These are phyloP conservation scores for Pyricularia sp. DNA, from an alignment of 2,329 filamentous ascomycete species.

Conservation along the genomic window DNA sequence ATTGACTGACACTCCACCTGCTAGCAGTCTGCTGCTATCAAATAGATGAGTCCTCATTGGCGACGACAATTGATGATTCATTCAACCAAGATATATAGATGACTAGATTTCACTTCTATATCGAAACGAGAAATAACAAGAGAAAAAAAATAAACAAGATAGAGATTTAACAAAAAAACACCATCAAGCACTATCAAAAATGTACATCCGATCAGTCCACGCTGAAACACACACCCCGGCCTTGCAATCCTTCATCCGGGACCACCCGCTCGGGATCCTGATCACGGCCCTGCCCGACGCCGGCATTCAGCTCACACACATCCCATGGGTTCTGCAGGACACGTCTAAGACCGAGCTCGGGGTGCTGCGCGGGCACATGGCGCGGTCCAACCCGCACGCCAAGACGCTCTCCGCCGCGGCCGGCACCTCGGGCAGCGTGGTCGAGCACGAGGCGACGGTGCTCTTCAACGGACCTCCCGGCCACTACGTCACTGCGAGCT, in stretches of 20 bases:
- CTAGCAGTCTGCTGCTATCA: background rate
- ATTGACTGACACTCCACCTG: background rate
- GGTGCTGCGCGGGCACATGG: slow-evolving; percentile 52
- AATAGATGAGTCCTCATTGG: background rate
- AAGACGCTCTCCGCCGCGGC: slow-evolving; percentile 48
- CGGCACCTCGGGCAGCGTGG: slow-evolving; percentile 10
- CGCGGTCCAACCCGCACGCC: slow-evolving; percentile 52
- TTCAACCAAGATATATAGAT: background rate
- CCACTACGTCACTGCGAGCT: slow-evolving; percentile 60
- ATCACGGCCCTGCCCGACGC: slow-evolving; percentile 50
- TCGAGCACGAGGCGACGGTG: slow-evolving; percentile 48
- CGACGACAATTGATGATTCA: background rate
- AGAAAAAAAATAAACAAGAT: background rate
- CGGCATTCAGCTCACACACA: slow-evolving; percentile 46
- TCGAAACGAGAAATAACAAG: no score
- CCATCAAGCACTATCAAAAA: slow-evolving; percentile 18
- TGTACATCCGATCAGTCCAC: slow-evolving; percentile 49
- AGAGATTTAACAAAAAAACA: background rate
- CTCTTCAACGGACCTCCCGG: slow-evolving; percentile 50
- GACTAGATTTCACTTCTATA: no score
- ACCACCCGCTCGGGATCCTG: slow-evolving; percentile 52
- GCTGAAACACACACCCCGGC: slow-evolving; percentile 37
- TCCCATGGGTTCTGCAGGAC: slow-evolving; percentile 48
- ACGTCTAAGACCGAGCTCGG: slow-evolving; percentile 28
- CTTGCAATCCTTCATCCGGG: slow-evolving; percentile 46